Evolutionary conservation across 306 rosid genomes (phyloP), one percentile per base, ranked within the genome.

Genomic region (Potentilla sterilis): DNA sequence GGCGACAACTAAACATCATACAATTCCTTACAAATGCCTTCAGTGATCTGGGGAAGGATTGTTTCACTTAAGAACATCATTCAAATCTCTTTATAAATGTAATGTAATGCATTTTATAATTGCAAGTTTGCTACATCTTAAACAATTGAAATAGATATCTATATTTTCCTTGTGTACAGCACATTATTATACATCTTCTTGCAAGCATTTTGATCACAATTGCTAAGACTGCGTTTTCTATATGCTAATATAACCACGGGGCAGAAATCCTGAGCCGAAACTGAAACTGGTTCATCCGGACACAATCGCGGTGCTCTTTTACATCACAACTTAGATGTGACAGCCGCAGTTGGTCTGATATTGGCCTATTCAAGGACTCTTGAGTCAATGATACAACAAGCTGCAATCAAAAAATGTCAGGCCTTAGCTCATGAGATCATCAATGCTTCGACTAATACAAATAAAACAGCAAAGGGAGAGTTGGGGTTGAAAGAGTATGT

Each of bases 331-430:
- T 85, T 92, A 3, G 98, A 87, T 64, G 75, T 76, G 24, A 54
- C 69, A 46, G 76, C 73, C 22, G 88, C 52, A 49, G 72, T 78
- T 55, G 81, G 79, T 66, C 54, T 75, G 16, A 61, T n/a, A n/a
- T 68, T 78, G 69, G 73, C 78, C 98, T 86, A 46, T 86, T 38
- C 15, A 95, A 88, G 72, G 97, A 96, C 83, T 95, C 97, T 87
- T 92, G 98, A 77, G 88, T 84, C 86, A 84, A 44, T 28, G 97
- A 84, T 42, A 70, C 92, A 35, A 85, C 72, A 5, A 85, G 87
- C 91, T 87, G 91, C 77, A 65, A 64, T 35, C 62, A 76, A 51
- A 12, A 76, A 8, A 24, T 14, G 57, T 57, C 38, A 9, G 6
- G 75, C 48, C 76, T 77, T 4, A 77, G 79, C 48, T 79, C 44